These are phyloP conservation scores for Candolleomyces aberdarensis DNA, from an alignment of 768 basidiomycete species.

Conservation along the genomic window DNA sequence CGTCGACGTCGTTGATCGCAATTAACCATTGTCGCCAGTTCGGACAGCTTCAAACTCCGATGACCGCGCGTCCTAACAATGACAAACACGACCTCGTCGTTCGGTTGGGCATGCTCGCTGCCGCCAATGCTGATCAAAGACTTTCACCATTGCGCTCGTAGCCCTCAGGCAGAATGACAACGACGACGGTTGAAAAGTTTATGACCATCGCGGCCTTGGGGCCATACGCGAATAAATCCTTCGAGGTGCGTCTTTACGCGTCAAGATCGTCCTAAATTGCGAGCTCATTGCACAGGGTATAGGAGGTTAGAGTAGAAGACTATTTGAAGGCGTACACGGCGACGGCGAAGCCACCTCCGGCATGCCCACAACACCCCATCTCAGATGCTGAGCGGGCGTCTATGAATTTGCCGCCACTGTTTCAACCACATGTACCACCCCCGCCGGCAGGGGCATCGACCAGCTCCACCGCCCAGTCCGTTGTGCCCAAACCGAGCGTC, in stretches of 20 bases:
- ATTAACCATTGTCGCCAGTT: not conserved
- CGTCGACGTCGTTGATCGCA: conserved; percentile 13
- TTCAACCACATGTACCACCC: conserved; percentile 35
- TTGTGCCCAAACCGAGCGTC: not conserved
- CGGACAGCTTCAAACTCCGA: conserved; percentile 16
- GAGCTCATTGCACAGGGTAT: not conserved
- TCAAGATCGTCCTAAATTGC: not conserved
- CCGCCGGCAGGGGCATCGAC: conserved; percentile 4
- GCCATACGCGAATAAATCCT: conserved; percentile 5
- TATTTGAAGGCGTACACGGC: conserved; percentile 48
- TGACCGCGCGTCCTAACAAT: conserved; percentile 10
- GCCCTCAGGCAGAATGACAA: not conserved
- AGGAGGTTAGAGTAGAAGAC: conserved; percentile 58
- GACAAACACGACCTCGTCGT: conserved; percentile 9
- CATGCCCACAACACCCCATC: conserved; percentile 47
- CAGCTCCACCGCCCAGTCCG: not conserved
- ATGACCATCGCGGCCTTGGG: not conserved
- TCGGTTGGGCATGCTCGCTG: not conserved
- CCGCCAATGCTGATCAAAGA: not conserved
- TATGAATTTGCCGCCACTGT: conserved; percentile 47
- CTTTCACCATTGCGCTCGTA: not conserved
- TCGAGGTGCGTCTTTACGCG: conserved; percentile 8
- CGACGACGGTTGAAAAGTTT: not conserved
- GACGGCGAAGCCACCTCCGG: conserved; percentile 45
- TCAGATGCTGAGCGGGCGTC: conserved; percentile 39